A percentile compares a stretch with the other conserved stretches of the same genome.
phyloP scores from a whole-genome alignment of 768 basidiomycete species.

The Podaxis sp. region DNA sequence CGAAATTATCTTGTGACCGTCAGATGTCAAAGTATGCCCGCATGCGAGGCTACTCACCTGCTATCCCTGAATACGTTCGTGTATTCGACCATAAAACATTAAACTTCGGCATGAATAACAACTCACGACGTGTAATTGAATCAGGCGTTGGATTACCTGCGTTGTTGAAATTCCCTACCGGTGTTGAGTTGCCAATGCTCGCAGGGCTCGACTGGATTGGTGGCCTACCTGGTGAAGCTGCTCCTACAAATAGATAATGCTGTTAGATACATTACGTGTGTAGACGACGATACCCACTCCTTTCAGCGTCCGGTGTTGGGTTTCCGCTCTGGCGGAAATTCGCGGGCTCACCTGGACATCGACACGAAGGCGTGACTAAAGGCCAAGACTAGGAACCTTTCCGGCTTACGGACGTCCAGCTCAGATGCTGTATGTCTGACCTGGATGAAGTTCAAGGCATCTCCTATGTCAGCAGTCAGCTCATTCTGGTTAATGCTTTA shows the following conservation, averaged over 20 bases:
- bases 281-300: not conserved
- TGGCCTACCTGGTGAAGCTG: not conserved
- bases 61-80: not conserved
- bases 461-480: not conserved
- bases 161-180: conserved; percentile 1
- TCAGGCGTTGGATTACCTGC: not conserved
- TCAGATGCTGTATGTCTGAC: not conserved
- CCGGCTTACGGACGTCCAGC: not conserved
- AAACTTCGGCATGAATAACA: not conserved
- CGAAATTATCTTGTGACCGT: not conserved
- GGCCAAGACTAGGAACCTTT: not conserved
- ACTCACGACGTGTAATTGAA: not conserved
- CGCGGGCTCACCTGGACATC: not conserved
- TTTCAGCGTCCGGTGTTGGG: conserved; percentile 1
- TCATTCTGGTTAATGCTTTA: not conserved
- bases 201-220: not conserved
- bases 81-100: not conserved
- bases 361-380: not conserved
- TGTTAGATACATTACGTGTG: not conserved
- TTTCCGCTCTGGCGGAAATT: not conserved
- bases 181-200: not conserved
- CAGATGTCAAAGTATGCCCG: not conserved
- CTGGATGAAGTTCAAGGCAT: not conserved
- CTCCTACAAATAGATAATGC: not conserved
- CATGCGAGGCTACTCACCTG: not conserved